These are phyloP conservation scores for Sherardia arvensis DNA, from an alignment of 257 asterid genomes.

Conservation along the genomic window DNA sequence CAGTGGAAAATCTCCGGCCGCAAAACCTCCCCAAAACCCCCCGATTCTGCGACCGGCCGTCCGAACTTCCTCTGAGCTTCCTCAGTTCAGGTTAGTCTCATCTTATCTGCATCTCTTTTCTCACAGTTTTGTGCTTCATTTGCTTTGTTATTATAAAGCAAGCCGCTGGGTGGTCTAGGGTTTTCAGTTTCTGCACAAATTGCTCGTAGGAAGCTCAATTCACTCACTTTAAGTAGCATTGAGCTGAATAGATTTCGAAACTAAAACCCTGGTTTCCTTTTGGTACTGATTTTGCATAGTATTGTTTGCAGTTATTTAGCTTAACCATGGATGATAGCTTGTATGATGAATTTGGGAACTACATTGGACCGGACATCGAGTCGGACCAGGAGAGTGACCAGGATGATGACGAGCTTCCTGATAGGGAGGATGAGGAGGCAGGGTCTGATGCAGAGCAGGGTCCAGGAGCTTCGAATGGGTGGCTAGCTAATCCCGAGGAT, in stretches of 20 bases:
- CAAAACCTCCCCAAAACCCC: slow-evolving; percentile 5
- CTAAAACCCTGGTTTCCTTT: not conserved
- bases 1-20: not conserved
- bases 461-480: slow-evolving; percentile 73
- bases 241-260: not conserved
- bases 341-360: slow-evolving; percentile 95
- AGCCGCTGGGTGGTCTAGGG: not conserved
- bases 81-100: not conserved
- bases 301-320: slow-evolving; percentile 16
- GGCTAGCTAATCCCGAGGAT: slow-evolving; percentile 64
- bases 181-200: not conserved
- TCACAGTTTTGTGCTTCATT: not conserved
- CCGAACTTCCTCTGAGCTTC: not conserved
- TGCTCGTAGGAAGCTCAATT: not conserved
- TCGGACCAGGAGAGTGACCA: slow-evolving; percentile 83
- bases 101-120: too few species aligned
- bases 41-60: not conserved
- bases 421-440: slow-evolving; percentile 57
- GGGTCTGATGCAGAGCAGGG: slow-evolving; percentile 63
- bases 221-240: not conserved
- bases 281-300: not conserved
- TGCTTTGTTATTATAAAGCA: not conserved
- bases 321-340: slow-evolving; percentile 85
- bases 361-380: slow-evolving; percentile 93
- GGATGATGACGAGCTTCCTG: slow-evolving; percentile 75